Evolutionary conservation across 2,329 filamentous ascomycete species (phyloP).

Genomic region (Trichoderma guizhouense): DNA sequence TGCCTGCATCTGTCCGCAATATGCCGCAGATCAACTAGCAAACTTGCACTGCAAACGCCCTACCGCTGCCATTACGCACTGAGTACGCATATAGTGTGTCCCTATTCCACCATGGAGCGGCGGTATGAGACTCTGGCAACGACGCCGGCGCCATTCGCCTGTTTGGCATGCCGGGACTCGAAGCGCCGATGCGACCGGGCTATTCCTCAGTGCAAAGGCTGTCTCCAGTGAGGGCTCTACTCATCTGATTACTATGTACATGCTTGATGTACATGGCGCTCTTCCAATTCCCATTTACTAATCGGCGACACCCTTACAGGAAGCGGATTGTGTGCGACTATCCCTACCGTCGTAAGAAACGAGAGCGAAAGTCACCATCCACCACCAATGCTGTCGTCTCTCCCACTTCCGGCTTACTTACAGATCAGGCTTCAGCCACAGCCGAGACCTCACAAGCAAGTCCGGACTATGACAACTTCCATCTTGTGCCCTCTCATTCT

Average conservation of each 20-base stretch:
- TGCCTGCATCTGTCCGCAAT: conserved; percentile 1
- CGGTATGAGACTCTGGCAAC: conserved; percentile 8
- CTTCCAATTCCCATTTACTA: neutral
- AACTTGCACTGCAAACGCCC: neutral
- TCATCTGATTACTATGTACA: neutral
- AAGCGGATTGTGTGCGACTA: conserved; percentile 19
- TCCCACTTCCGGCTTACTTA: neutral
- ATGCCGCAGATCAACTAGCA: conserved; percentile 3
- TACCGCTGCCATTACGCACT: neutral
- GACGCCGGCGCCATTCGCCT: conserved; percentile 5
- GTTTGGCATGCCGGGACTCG: conserved; percentile 12
- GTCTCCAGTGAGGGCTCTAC: conserved; percentile 3
- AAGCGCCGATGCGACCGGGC: conserved; percentile 18
- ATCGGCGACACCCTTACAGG: neutral
- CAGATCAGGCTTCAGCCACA: neutral
- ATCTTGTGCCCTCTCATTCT: neutral
- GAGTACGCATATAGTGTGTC: neutral
- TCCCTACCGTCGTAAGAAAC: conserved; percentile 17
- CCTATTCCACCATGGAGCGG: neutral
- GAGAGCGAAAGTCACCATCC: neutral
- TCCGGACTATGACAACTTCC: neutral
- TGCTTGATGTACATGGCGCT: neutral
- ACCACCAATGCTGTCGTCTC: neutral
- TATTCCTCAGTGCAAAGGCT: conserved; percentile 18
- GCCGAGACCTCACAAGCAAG: neutral